These are phyloP conservation scores for Exophiala dermatitidis DNA, from an alignment of 2,329 filamentous ascomycete species.

Conservation along the genomic window DNA sequence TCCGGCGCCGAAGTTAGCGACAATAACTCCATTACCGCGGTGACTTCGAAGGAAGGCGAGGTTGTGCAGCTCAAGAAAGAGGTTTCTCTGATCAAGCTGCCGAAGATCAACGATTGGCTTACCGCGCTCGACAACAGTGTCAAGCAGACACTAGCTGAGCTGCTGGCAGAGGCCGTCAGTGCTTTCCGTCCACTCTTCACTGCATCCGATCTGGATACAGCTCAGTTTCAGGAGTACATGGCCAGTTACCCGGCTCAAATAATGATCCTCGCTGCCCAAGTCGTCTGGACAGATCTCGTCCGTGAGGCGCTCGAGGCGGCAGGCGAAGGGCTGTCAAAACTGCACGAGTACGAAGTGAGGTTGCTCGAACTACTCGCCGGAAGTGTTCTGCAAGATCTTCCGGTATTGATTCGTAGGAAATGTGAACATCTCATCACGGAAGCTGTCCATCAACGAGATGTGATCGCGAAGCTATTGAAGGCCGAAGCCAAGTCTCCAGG, in stretches of 20 bases:
- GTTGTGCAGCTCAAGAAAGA: slow-evolving; percentile 79
- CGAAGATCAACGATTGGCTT: slow-evolving; percentile 99
- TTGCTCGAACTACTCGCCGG: slow-evolving; percentile 79
- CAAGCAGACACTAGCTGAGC: slow-evolving; percentile 86
- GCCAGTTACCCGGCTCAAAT: slow-evolving; percentile 83
- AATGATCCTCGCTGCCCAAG: slow-evolving; percentile 88
- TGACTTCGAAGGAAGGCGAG: slow-evolving; percentile 93
- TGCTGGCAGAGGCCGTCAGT: slow-evolving; percentile 77
- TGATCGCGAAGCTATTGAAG: slow-evolving; percentile 76
- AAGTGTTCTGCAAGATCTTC: slow-evolving; percentile 83
- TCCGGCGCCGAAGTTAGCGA: slow-evolving; percentile 88
- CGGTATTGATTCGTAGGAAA: slow-evolving; percentile 82
- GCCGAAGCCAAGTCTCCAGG: slow-evolving; percentile 65
- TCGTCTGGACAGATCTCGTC: slow-evolving; percentile 84
- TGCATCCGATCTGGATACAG: slow-evolving; percentile 60
- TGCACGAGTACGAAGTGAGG: slow-evolving; percentile 77
- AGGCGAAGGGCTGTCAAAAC: slow-evolving; percentile 58
- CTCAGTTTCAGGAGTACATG: slow-evolving; percentile 72
- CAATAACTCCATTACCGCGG: slow-evolving; percentile 78
- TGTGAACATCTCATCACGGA: slow-evolving; percentile 98
- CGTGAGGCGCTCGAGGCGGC: slow-evolving; percentile 67
- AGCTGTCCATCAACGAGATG: slow-evolving; percentile 94
- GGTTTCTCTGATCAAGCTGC: slow-evolving; percentile 86
- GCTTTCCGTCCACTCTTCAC: slow-evolving; percentile 74
- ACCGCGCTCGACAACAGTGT: slow-evolving; percentile 84